Base-by-base conservation (phyloP, 2,329 filamentous ascomycete species). In the Sclerotinia nivalis region DNA sequence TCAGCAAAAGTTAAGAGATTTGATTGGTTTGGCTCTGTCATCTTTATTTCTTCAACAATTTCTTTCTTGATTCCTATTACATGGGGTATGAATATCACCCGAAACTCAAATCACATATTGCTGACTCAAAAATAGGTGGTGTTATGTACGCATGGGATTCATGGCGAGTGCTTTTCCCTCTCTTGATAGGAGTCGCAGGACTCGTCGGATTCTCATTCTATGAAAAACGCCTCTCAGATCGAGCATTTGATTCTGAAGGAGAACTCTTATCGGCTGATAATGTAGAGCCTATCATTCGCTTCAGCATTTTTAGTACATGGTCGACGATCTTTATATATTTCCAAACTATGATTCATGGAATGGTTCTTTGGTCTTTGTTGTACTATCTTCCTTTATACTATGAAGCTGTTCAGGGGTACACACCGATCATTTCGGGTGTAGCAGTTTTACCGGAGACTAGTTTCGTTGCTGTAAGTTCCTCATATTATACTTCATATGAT, bases 71-170 rank as follows among this genome's bases (percentile, higher is more conserved):
- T 90, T 58, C 86, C 87, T 0, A 76, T 91, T 5, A 88, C 87
- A 2, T 89, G 87, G 83, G 90, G 75, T 73, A 71, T 71, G 69
- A 12, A 22, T 20, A 25, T 68, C 37, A 3, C 4, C 2, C 0
- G 12, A 49, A 22, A 4, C 12, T 15, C 8, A 1, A 15, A 25
- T 31, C 9, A 37, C 34, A 37, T 37, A 8, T 28, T 5, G 18
- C 43, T 45, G 28, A 65, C 37, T 49, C 28, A 49, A 61, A 58
- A 43, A 0, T 58, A 74, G 72, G 88, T 13, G 89, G 88, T 50
- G 83, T 90, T 12, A 86, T 89, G 80, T 91, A 90, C 76, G 75
- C 83, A 0, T 92, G 89, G 90, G 77, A 80, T 58, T 87, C 84
- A 4, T 90, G 86, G 83, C 82, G 83, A 1, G 89, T 88, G 0